A percentile compares a stretch with the other conserved stretches of the same genome.
Evolutionary conservation across 2,329 filamentous ascomycete species (phyloP).

Genomic region (Talaromyces sp.): DNA sequence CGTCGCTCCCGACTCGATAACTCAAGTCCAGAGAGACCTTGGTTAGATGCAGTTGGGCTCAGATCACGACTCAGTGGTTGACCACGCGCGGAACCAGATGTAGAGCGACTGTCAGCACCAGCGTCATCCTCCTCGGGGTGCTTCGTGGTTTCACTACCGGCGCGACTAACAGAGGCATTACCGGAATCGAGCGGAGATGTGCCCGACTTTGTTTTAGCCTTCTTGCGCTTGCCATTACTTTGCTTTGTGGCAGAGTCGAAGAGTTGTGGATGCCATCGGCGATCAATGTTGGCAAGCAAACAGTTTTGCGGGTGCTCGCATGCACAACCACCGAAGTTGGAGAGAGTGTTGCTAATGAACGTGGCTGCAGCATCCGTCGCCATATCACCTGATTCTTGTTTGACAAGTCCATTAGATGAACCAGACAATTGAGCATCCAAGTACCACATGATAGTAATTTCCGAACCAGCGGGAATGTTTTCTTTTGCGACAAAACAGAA

Average conservation of each 20-base stretch:
- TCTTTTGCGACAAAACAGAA: constrained; percentile 90
- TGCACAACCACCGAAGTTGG: constrained; percentile 54
- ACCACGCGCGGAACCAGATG: constrained; percentile 58
- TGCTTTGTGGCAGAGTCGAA: constrained; percentile 43
- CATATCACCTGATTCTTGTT: constrained; percentile 44
- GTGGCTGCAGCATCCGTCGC: constrained; percentile 46
- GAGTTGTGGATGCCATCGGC: constrained; percentile 40
- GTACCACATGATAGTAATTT: constrained; percentile 55
- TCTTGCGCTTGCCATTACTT: constrained; percentile 51
- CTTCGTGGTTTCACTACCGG: constrained; percentile 60
- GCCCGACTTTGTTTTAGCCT: constrained; percentile 49
- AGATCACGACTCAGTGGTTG: constrained; percentile 63
- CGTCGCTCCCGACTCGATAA: constrained; percentile 64
- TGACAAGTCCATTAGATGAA: constrained; percentile 43
- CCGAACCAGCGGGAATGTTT: constrained; percentile 63
- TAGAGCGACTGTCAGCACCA: constrained; percentile 59
- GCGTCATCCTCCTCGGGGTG: constrained; percentile 59
- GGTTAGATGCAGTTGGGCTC: constrained; percentile 58
- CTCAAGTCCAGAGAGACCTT: constrained; percentile 44
- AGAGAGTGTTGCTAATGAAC: constrained; percentile 51
- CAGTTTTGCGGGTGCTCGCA: constrained; percentile 45
- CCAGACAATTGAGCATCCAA: constrained; percentile 45
- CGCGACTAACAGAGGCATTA: constrained; percentile 59
- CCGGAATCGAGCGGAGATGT: constrained; percentile 59
- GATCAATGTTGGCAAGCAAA: constrained; percentile 47